A percentile compares a stretch with the other conserved stretches of the same genome.
Conservation (phyloP, 202 grass and related monocot genomes). For the Schoenoplectus tabernaemontani region DNA sequence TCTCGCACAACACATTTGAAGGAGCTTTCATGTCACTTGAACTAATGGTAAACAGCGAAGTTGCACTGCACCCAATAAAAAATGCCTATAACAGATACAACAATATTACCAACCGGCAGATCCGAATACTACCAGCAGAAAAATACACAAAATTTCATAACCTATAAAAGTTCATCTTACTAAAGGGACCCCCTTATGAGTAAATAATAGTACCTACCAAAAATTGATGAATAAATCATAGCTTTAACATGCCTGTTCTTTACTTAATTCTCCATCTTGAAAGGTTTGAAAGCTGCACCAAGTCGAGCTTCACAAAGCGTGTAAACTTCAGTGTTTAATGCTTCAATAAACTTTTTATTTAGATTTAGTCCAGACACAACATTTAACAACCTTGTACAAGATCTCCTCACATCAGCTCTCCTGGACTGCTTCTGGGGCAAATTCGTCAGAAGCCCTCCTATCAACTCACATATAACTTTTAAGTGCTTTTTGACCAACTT, state of each 20-base stretch:
- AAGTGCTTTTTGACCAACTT: constrained; percentile 56
- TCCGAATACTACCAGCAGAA: neutral
- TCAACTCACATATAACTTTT: constrained; percentile 41
- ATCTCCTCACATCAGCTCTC: constrained; percentile 49
- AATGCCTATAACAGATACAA: neutral
- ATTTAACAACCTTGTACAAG: constrained; percentile 46
- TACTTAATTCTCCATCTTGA: constrained; percentile 26
- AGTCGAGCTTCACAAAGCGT: constrained; percentile 47
- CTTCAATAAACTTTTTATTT: constrained; percentile 52
- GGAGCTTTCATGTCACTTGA: neutral
- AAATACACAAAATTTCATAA: neutral
- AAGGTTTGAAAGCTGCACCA: constrained; percentile 45
- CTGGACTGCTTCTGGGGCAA: constrained; percentile 62
- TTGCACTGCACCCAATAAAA: neutral
- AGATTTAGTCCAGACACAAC: constrained; percentile 45
- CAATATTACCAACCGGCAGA: neutral
- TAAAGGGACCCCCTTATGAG: neutral
- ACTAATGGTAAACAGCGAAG: neutral
- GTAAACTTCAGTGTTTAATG: constrained; percentile 35
- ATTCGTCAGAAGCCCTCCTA: constrained; percentile 43
- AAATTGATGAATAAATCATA: constrained; percentile 7
- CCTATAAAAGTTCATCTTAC: constrained; percentile 3
- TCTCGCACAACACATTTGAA: neutral
- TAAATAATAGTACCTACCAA: neutral
- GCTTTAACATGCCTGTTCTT: neutral